Base-by-base conservation (phyloP, 2,329 filamentous ascomycete genomes). In the Paraphoma sp. region DNA sequence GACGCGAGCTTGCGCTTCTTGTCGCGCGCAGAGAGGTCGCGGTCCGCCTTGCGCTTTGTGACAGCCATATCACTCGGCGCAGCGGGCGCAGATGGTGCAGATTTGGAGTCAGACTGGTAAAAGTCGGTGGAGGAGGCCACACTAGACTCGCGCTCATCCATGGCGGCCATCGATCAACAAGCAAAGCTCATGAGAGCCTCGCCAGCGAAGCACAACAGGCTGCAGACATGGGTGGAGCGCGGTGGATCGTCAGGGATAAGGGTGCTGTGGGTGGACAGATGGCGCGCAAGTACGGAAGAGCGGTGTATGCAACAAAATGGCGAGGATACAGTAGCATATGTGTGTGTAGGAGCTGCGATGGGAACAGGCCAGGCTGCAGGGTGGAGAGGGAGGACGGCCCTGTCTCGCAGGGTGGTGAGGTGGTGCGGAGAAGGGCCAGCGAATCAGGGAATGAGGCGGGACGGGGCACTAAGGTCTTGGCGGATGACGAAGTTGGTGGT, bases 1-100 rank as follows among this genome's bases (percentile, higher is more conserved):
- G 63, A 57, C 18, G 59, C 66, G 23, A 75, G 62, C 57, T 60
- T 74, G 56, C 64, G 73, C 67, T 70, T 74, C 67, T 77, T 76
- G 47, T 70, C 68, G 31, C 59, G 57, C 31, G 57, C 64, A 48
- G 56, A 48, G 31, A 64, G 54, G 46, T 49, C 56, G 11, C 65
- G 63, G 31, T 72, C 70, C 42, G 74, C 72, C 62, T 76, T 77
- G 70, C 75, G 76, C 69, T 78, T 77, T 45, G 60, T 40, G 14
- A 51, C 45, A 28, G 60, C 51, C 40, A 57, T 53, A 33, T 62
- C 57, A 45, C 53, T 51, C 1, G 56, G 65, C 45, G 59, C 54
- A 23, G 60, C 49, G 45, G 38, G 18, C n/a, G 65, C 55, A 9
- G 62, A 57, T 14, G 65, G 52, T 33, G 55, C 53, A 16, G 68